Base-by-base conservation (phyloP, 148 eudicot genomes). In the Rheum nobile region DNA sequence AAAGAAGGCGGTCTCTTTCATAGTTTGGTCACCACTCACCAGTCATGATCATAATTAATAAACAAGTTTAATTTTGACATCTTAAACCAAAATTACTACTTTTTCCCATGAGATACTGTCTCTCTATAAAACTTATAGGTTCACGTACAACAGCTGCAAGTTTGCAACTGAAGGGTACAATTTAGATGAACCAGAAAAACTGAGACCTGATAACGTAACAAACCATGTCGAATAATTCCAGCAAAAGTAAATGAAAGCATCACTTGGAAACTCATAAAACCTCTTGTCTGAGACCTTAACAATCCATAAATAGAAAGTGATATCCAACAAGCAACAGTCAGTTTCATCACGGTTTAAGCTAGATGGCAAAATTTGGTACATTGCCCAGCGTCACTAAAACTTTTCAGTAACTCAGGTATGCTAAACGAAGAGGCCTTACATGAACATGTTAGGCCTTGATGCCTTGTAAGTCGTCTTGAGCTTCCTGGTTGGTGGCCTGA, bases 401-500 rank as follows among this genome's bases (percentile, higher is more conserved):
- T 28, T 26, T 11, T 12, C 34, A 57, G 67, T 26, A 26, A 28
- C 34, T 57, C 16, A 50, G 8, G 37, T 50, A 16, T 50, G 55
- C 6, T 54, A n/a, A 54, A 54, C 8, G 16, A 26, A n/a, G 67
- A 28, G 32, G 34, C 10, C 32, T 88, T 83, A 91, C 85, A 84
- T 82, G 74, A 91, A 91, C 93, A 91, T 80, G 82, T 90, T 90
- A 7, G 96, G 96, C 85, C 83, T 84, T 32, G 90, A 79, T 1
- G 89, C 93, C 89, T 90, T 90, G 91, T 90, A 90, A 35, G 95
- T 90, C 13, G 96, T 91, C 87, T 91, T 91, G 17, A 91, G 87
- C 82, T 87, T 91, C 83, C 96, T 84, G 61, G 85, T 71, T 74
- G 92, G 91, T 47, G 96, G 96, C 71, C 96, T 85, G 14, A 91